A percentile compares a stretch with the other conserved stretches of the same genome.
These are phyloP conservation scores for Pythium guiyangense DNA, from an alignment of 352 stramenopile species.

Conservation along the genomic window DNA sequence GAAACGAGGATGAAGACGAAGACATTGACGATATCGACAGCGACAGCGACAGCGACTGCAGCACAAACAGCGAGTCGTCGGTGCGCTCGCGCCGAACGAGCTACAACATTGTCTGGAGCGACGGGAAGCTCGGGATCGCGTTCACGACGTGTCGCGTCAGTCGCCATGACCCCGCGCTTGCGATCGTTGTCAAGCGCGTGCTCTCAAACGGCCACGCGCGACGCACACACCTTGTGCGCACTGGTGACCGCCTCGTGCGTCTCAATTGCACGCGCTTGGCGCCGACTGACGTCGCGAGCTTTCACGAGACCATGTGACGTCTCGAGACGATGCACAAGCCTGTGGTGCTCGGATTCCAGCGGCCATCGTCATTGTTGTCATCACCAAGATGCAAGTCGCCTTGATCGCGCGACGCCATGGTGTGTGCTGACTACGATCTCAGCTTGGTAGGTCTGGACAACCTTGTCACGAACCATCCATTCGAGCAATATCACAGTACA, in stretches of 20 bases:
- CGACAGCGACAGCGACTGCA: too few species aligned
- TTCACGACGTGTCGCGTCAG: slow-evolving; percentile 39
- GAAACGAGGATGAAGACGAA: neutral
- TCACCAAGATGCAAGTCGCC: too few species aligned
- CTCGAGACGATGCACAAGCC: slow-evolving; percentile 28
- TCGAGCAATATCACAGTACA: too few species aligned
- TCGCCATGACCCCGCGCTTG: slow-evolving; percentile 21
- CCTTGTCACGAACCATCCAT: too few species aligned
- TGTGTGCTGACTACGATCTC: too few species aligned
- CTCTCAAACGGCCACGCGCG: too few species aligned
- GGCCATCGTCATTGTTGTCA: too few species aligned
- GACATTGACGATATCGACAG: slow-evolving; percentile 7
- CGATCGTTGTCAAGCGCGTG: slow-evolving; percentile 43
- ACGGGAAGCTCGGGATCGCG: slow-evolving; percentile 31
- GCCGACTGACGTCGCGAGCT: slow-evolving; percentile 18
- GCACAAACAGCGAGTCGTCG: neutral
- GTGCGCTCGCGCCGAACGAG: slow-evolving; percentile 3
- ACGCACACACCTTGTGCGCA: too few species aligned
- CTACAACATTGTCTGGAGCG: slow-evolving; percentile 44
- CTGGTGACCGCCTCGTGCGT: slow-evolving; percentile 31
- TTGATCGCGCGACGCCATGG: too few species aligned
- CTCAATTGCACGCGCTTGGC: slow-evolving; percentile 33
- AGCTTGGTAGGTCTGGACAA: too few species aligned
- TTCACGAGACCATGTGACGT: slow-evolving; percentile 31
- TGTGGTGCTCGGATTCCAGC: slow-evolving; percentile 34